Percentiles rank a stretch among this genome's conserved stretches.
Evolutionary conservation across 345 rosid genomes (phyloP).

Genomic region (Syzygium aromaticum): DNA sequence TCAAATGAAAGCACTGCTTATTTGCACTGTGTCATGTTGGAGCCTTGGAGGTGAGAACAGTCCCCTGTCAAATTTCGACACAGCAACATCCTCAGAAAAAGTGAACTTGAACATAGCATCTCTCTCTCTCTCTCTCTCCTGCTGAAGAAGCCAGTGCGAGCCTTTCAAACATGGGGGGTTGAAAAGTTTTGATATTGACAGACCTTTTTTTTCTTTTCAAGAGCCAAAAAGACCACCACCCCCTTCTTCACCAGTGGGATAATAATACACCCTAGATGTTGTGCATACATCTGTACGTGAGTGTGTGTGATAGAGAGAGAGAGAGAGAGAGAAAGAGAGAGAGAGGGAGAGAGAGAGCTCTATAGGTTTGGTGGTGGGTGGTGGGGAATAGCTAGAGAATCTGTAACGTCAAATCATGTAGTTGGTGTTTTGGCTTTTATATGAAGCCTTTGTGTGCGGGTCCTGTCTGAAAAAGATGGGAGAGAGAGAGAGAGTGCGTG

Average conservation of each 20-base stretch:
- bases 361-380: slow-evolving; percentile 18
- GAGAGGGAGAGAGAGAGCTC: slow-evolving; percentile 1
- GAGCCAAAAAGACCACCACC: background rate
- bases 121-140: background rate
- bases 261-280: background rate
- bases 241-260: background rate
- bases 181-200: background rate
- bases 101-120: background rate
- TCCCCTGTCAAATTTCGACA: background rate
- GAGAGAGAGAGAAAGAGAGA: background rate
- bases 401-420: slow-evolving; percentile 92
- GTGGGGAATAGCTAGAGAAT: slow-evolving; percentile 45
- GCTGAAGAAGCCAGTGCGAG: background rate
- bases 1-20: background rate
- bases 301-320: background rate
- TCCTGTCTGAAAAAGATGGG: slow-evolving; percentile 14
- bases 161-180: background rate
- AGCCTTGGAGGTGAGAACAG: background rate
- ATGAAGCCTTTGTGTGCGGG: slow-evolving; percentile 19
- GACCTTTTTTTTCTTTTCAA: background rate
- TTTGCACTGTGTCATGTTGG: background rate
- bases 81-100: background rate
- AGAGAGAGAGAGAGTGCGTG: background rate
- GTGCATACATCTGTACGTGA: background rate
- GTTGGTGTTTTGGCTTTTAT: slow-evolving; percentile 55